phyloP scores from a whole-genome alignment of 2,329 filamentous ascomycete genomes.

The Teratosphaeria epicoccoides region DNA sequence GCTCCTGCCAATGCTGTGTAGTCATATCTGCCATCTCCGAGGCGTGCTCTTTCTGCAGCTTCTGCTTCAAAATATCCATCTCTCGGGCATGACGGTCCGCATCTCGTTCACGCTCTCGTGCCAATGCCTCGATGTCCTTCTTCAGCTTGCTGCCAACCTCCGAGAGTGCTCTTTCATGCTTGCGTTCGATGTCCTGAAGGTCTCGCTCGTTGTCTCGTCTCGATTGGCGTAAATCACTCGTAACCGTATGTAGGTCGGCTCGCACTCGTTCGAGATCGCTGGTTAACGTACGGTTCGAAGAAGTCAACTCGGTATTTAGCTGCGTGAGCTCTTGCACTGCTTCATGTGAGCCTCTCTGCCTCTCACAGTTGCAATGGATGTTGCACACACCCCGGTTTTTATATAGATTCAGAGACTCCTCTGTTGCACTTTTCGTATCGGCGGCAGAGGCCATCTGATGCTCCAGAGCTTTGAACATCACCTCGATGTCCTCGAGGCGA shows the following conservation, averaged over 20 bases:
- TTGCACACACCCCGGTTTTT: constrained; percentile 58
- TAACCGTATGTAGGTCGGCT: constrained; percentile 23
- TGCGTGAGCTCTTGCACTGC: constrained; percentile 18
- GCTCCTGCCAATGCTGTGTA: constrained; percentile 55
- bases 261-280: constrained; percentile 48
- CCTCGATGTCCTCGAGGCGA: constrained; percentile 65
- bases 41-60: constrained; percentile 31
- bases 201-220: constrained; percentile 25
- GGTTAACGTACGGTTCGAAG: constrained; percentile 47
- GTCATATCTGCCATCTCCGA: constrained; percentile 49
- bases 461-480: constrained; percentile 60
- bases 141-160: constrained; percentile 19
- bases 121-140: constrained; percentile 17
- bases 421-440: constrained; percentile 56
- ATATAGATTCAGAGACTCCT: constrained; percentile 63
- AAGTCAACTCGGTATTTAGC: constrained; percentile 34
- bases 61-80: constrained; percentile 36
- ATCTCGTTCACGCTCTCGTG: constrained; percentile 40
- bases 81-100: constrained; percentile 45
- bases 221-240: constrained; percentile 22
- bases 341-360: background rate
- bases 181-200: constrained; percentile 19
- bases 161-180: constrained; percentile 18
- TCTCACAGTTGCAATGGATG: background rate
- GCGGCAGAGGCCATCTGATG: constrained; percentile 61